Evolutionary conservation across 805 yeast species (phyloP), one percentile per base, ranked within the genome.

Genomic region (Cyberlindnera maclurae): DNA sequence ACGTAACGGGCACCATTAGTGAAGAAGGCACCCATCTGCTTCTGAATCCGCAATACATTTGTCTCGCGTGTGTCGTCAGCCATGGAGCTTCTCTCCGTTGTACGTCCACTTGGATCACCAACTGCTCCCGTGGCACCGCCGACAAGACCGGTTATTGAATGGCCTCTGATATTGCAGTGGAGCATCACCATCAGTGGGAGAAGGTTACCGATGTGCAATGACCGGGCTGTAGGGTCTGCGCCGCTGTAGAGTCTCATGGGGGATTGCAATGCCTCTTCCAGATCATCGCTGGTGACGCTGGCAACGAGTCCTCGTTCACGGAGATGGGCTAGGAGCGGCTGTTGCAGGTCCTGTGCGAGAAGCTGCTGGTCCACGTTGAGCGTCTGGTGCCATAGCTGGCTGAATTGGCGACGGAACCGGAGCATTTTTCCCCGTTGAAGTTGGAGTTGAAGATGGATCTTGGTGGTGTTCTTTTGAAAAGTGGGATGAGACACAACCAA

Each of bases 101-200:
- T 64, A 49, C 96, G 70, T 0, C 97, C 98, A 38, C 96, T 85
- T 7, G 98, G 98, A 59, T 93, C 98, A 7, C 98, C 98, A 2
- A 93, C 95, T 11, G 75, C 73, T 8, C 96, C 97, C 0, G 98
- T 93, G 5, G 97, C 98, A 17, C 95, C 95, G 15, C 96, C 96
- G 13, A 93, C 88, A 6, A 90, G 59, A 0, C 90, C 87, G 6
- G 80, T 76, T n/a, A 87, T 76, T 43, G 75, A 73, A 57, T 88
- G 96, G 2, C 98, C 98, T 26, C 93, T 66, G 26, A 88, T 61
- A 45, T 77, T 77, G 59, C 88, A 88, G 59, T 93, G 96, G 32
- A 93, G 64, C 33, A 90, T 62, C 2, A 86, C 75, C 80, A 93
- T 76, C 46, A 93, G 61, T 1, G 98, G 98, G 26, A 93, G 65